Evolutionary conservation across 768 basidiomycete species (phyloP), one percentile per base, ranked within the genome.

Genomic region (Calvatia gigantea): DNA sequence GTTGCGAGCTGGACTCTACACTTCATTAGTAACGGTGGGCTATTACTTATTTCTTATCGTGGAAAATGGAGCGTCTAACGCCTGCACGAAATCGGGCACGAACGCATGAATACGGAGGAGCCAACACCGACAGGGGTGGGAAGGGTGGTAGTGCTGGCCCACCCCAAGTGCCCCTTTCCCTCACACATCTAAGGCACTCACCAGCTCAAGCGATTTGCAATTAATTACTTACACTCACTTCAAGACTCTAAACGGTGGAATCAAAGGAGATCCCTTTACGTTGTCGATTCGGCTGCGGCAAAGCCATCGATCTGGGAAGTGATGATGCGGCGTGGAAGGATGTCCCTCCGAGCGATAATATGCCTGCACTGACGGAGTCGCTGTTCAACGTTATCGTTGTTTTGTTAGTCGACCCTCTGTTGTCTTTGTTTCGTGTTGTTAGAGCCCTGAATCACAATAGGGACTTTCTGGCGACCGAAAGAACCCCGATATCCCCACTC

Each of bases 311-410:
- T 67, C 66, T 86, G 50, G 84, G 84, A 14, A 74, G 76, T 35
- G 80, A 80, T 31, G 84, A 85, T 64, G 82, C 79, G 28, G 74
- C 79, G 41, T 86, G 85, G 63, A 87, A 84, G 69, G 85, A 88
- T 60, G 82, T 88, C n/a, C 85, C 85, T 52, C 85, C 86, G 71
- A 85, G 86, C 67, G 86, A 85, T 69, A 85, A 86, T 71, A 77
- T 79, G 71, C 80, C 84, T 12, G 80, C 6, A 11, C 19, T 35
- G 29, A 48, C 12, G 17, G 43, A 2, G 17, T 21, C 28, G 23
- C 23, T 7, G 17, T 45, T 46, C 32, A 17, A 28, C n/a, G n/a
- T n/a, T 45, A 25, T 45, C 28, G 23, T 28, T 45, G 23, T 25
- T 28, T 45, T 45, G 9, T n/a, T n/a, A n/a, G n/a, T n/a, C n/a